These are phyloP conservation scores for Eucommia ulmoides DNA, from an alignment of 257 asterid species.

Conservation along the genomic window DNA sequence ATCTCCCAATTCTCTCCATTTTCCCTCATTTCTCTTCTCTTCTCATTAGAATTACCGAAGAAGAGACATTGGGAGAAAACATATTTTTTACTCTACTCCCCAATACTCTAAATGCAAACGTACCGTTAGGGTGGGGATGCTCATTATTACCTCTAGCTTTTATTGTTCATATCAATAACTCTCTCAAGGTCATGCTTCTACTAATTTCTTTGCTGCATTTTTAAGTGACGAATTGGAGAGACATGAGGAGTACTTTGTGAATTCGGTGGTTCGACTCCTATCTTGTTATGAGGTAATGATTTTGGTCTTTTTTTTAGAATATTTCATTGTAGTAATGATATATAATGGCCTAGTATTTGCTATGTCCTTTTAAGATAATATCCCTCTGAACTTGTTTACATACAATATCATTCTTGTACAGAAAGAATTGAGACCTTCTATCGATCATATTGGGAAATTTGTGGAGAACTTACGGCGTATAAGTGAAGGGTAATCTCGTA, in stretches of 20 bases:
- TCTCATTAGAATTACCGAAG: no score
- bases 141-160: no score
- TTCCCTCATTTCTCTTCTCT: no score
- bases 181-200: no score
- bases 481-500: slow-evolving; percentile 43
- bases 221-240: slow-evolving; percentile 73
- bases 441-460: slow-evolving; percentile 69
- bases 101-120: no score
- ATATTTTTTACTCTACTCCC: no score
- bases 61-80: no score
- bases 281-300: slow-evolving; percentile 68
- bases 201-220: no score
- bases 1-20: no score
- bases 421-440: slow-evolving; percentile 67
- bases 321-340: neutral
- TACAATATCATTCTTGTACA: slow-evolving; percentile 22
- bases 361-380: neutral
- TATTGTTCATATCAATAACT: no score
- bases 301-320: neutral
- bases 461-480: slow-evolving; percentile 76
- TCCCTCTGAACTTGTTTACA: neutral
- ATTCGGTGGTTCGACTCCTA: slow-evolving; percentile 58
- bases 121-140: no score
- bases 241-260: slow-evolving; percentile 72
- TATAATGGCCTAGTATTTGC: neutral